These are phyloP conservation scores for Pichia sp. DNA, from an alignment of 1,139 yeast species.

Conservation along the genomic window DNA sequence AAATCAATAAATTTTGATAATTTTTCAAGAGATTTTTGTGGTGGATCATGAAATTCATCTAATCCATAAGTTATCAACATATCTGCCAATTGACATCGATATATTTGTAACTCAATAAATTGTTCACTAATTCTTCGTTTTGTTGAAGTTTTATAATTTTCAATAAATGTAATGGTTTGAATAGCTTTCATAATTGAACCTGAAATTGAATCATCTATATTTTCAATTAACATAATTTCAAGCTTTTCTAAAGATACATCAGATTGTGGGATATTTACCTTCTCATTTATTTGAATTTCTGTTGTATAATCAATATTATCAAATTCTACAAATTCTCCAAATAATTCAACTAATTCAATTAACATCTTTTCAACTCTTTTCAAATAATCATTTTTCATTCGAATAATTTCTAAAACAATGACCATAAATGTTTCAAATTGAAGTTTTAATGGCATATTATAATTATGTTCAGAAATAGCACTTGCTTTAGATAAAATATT, in stretches of 20 bases:
- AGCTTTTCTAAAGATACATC: no score
- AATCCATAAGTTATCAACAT: constrained; percentile 9
- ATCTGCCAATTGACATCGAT: constrained; percentile 7
- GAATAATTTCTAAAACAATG: constrained; percentile 19
- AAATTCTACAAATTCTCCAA: constrained; percentile 14
- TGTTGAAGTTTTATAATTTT: constrained; percentile 9
- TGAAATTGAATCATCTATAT: constrained; percentile 2
- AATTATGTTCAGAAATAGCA: constrained; percentile 4
- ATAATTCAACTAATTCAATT: constrained; percentile 12
- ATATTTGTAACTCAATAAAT: constrained; percentile 6
- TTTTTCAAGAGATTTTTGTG: constrained; percentile 17
- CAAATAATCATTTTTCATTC: constrained; percentile 21
- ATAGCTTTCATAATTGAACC: constrained; percentile 3
- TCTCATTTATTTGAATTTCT: constrained; percentile 1
- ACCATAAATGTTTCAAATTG: constrained; percentile 26
- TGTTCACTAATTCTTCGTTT: constrained; percentile 10
- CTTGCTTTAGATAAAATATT: constrained; percentile 11
- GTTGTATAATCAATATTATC: constrained; percentile 9
- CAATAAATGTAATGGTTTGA: constrained; percentile 7
- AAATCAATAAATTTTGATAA: constrained; percentile 11
- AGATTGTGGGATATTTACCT: no score
- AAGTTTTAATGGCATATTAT: constrained; percentile 13
- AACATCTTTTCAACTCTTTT: constrained; percentile 18
- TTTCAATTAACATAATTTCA: no score
- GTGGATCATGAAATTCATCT: constrained; percentile 17